A percentile compares a stretch with the other conserved stretches of the same genome.
Evolutionary conservation across 768 basidiomycete genomes (phyloP).

Genomic region (Calocybe indica): DNA sequence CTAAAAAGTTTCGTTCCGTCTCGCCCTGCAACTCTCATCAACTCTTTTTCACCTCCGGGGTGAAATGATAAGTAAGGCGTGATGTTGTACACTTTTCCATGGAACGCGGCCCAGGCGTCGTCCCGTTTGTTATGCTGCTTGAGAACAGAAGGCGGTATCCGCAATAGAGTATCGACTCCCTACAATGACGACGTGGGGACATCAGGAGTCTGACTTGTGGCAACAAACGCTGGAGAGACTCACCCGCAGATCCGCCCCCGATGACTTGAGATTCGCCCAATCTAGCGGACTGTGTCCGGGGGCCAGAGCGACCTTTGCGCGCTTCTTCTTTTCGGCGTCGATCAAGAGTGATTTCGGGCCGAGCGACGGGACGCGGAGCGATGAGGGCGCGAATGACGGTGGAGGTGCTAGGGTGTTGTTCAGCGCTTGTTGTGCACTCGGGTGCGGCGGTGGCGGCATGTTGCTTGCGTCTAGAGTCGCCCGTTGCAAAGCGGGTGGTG

Average conservation of each 20-base stretch:
- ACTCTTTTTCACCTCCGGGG: conserved; percentile 89
- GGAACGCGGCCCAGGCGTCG: conserved; percentile 91
- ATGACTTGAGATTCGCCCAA: conserved; percentile 86
- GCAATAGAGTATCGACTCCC: conserved; percentile 65
- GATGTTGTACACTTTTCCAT: conserved; percentile 95
- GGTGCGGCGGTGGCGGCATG: conserved; percentile 54
- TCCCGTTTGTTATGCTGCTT: conserved; percentile 76
- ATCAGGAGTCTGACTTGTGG: not conserved
- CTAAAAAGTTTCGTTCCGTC: conserved; percentile 95
- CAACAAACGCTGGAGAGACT: conserved; percentile 13
- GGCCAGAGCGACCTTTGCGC: conserved; percentile 80
- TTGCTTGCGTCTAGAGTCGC: no score
- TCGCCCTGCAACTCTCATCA: conserved; percentile 92
- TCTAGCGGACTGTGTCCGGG: conserved; percentile 91
- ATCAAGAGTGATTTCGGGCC: conserved; percentile 38
- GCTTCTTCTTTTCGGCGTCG: conserved; percentile 31
- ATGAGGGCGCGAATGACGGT: conserved; percentile 22
- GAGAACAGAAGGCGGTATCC: conserved; percentile 72
- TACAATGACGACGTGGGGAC: conserved; percentile 20
- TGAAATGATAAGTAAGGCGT: conserved; percentile 89
- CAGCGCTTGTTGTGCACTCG: conserved; percentile 32
- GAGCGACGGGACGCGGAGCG: conserved; percentile 52
- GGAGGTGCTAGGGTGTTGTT: conserved; percentile 25
- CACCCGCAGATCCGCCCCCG: conserved; percentile 76
- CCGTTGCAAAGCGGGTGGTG: conserved; percentile 38